Evolutionary conservation across 1,139 yeast genomes (phyloP), one percentile per base, ranked within the genome.

Genomic region (Suhomyces bribrorum): DNA sequence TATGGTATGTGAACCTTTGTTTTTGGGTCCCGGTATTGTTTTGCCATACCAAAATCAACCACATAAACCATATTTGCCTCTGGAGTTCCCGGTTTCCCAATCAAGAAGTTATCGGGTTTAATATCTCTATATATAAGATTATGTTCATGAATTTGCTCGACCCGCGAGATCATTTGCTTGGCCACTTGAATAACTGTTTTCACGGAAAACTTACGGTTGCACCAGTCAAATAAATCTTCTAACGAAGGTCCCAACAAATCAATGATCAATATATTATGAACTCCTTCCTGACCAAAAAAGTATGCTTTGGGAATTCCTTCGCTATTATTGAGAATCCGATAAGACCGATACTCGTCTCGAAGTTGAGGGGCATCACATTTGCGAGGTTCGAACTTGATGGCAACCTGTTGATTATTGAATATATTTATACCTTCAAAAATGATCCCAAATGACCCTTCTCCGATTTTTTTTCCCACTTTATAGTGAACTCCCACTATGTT

Each of bases 381-480:
- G 48, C 90, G 66, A 12, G 89, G 89, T 59, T 84, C 92, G 48
- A 83, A 84, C 62, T 84, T 85, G 54, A 85, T 84, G 26, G 89
- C 94, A 22, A 85, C 92, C 8, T 84, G 83, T 12, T 79, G 79
- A 30, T 85, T 85, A 56, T 83, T 84, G 51, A 84, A 75, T 55
- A 85, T 73, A 54, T 85, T 85, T 29, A 83, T 75, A 47, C 94
- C 94, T 66, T 85, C 94, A 54, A 85, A 85, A 38, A 85, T 77
- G 27, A 85, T 87, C 39, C 94, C 94, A 61, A 85, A 85, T 2
- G 92, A 84, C 14, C 94, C 94, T 61, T 84, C 94, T 41, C 94
- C 94, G 36, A 85, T 83, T 61, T 85, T 85, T 61, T 84, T 85
- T 33, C 92, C 92, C 37, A 85, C 83, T 53, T 82, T 80, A 60